These are phyloP conservation scores for Aspergillus tanneri DNA, from an alignment of 2,329 filamentous ascomycete species.

Conservation along the genomic window DNA sequence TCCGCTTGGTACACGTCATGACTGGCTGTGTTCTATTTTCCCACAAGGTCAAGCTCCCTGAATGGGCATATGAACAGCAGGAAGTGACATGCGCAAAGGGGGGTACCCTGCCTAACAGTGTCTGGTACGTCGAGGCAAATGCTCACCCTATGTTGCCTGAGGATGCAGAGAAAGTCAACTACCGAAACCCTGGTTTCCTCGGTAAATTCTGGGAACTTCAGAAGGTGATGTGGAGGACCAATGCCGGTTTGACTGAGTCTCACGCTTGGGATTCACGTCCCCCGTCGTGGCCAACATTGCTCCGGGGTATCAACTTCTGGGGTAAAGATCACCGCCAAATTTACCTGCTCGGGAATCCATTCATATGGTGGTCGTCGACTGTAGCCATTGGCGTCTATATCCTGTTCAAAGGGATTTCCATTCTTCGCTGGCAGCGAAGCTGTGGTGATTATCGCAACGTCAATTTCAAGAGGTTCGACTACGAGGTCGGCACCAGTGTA, in stretches of 20 bases:
- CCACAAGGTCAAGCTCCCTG: slow-evolving; percentile 97
- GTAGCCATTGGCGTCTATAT: slow-evolving; percentile 73
- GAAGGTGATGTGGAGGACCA: slow-evolving; percentile 98
- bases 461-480: slow-evolving; percentile 95
- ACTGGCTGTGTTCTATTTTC: slow-evolving; percentile 95
- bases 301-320: slow-evolving; percentile 99
- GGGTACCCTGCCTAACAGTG: slow-evolving; percentile 88
- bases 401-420: slow-evolving; percentile 79
- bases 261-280: slow-evolving; percentile 98
- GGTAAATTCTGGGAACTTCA: slow-evolving; percentile 98
- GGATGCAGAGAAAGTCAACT: slow-evolving; percentile 90
- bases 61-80: slow-evolving; percentile 97
- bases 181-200: slow-evolving; percentile 89
- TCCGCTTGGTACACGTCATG: slow-evolving; percentile 93
- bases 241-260: slow-evolving; percentile 91
- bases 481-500: slow-evolving; percentile 86
- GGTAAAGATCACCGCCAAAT: slow-evolving; percentile 90
- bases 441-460: slow-evolving; percentile 79
- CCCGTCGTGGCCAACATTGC: slow-evolving; percentile 85
- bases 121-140: slow-evolving; percentile 96
- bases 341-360: slow-evolving; percentile 90
- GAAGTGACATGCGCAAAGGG: slow-evolving; percentile 96
- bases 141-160: slow-evolving; percentile 73
- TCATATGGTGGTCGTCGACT: slow-evolving; percentile 92
- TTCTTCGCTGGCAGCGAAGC: slow-evolving; percentile 91